A percentile compares a stretch with the other conserved stretches of the same genome.
Evolutionary conservation across 108 stramenopile genomes (phyloP).

Genomic region (Conticribra guillardii): DNA sequence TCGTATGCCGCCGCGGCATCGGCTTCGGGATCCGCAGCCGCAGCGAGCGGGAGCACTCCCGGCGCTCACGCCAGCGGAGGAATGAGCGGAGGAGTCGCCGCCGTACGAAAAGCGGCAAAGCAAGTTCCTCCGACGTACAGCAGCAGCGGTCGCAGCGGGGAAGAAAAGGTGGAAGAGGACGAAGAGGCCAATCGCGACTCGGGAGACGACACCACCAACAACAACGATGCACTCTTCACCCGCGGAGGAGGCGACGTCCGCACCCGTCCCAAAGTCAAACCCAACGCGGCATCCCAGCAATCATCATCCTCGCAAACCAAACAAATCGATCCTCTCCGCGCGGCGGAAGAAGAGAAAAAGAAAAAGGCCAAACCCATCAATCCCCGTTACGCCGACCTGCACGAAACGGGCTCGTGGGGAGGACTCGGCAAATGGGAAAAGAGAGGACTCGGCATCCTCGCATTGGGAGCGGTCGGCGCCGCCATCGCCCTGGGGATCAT

Average conservation of each 20-base stretch:
- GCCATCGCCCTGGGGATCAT: slow-evolving; percentile 29
- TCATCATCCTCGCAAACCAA: neutral
- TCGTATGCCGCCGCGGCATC: neutral
- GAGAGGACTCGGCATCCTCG: slow-evolving; percentile 24
- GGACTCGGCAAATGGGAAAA: slow-evolving; percentile 29
- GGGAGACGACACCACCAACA: neutral
- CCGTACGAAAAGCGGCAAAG: neutral
- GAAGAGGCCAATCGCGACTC: neutral
- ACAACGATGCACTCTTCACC: slow-evolving; percentile 5
- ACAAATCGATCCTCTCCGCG: slow-evolving; percentile 23
- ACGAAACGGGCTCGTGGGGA: slow-evolving; percentile 43
- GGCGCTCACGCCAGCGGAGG: neutral
- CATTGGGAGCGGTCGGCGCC: slow-evolving; percentile 17
- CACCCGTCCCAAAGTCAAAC: slow-evolving; percentile 13
- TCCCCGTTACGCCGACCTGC: slow-evolving; percentile 25
- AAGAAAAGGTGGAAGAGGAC: neutral
- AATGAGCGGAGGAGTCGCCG: neutral
- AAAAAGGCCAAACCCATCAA: slow-evolving; percentile 19
- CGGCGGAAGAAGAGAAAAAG: slow-evolving; percentile 13
- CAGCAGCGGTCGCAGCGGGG: too few species aligned
- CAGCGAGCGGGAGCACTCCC: neutral
- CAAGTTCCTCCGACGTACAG: neutral
- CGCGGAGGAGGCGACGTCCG: slow-evolving; percentile 38
- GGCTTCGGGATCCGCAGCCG: neutral
- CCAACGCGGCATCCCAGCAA: too few species aligned